These are phyloP conservation scores for Crithidia brevicula DNA, from an alignment of 208 protist genomes.

Conservation along the genomic window DNA sequence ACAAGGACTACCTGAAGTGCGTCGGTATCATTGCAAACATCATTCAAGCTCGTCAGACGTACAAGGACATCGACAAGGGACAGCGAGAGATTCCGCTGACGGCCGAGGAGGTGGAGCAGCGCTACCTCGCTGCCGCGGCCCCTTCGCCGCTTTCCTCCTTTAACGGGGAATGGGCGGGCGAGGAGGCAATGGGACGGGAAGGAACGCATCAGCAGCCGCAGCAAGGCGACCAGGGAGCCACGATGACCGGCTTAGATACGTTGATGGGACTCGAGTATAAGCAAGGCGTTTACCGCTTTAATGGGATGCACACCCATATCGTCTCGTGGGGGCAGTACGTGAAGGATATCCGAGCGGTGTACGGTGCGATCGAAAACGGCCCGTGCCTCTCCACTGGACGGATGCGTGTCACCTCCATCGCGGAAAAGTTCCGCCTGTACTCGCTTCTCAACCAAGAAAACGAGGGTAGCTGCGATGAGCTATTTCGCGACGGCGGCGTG, in stretches of 20 bases:
- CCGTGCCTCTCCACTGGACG: conserved; percentile 85
- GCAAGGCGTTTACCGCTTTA: conserved; percentile 62
- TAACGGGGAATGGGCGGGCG: no score
- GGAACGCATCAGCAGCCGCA: neutral
- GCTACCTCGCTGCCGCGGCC: conserved; percentile 1
- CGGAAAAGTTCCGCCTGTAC: conserved; percentile 87
- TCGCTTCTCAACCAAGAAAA: conserved; percentile 76
- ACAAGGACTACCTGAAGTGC: conserved; percentile 76
- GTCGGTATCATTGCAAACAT: conserved; percentile 72
- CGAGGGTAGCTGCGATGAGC: conserved; percentile 54
- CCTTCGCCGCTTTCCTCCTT: no score
- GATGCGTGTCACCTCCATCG: conserved; percentile 72
- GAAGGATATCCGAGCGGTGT: conserved; percentile 64
- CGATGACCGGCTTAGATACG: conserved; percentile 3
- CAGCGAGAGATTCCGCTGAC: conserved; percentile 46
- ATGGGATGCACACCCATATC: conserved; percentile 66
- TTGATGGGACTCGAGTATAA: conserved; percentile 33
- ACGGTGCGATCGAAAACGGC: conserved; percentile 80
- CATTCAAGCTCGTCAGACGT: conserved; percentile 63
- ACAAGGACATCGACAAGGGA: conserved; percentile 80
- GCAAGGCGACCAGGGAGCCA: neutral
- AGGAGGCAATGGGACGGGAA: neutral
- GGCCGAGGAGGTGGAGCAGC: conserved; percentile 35
- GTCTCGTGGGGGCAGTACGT: conserved; percentile 82
- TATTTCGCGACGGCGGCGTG: conserved; percentile 61